Evolutionary conservation across 306 rosid species (phyloP).

Genomic region (Clitoria ternatea): DNA sequence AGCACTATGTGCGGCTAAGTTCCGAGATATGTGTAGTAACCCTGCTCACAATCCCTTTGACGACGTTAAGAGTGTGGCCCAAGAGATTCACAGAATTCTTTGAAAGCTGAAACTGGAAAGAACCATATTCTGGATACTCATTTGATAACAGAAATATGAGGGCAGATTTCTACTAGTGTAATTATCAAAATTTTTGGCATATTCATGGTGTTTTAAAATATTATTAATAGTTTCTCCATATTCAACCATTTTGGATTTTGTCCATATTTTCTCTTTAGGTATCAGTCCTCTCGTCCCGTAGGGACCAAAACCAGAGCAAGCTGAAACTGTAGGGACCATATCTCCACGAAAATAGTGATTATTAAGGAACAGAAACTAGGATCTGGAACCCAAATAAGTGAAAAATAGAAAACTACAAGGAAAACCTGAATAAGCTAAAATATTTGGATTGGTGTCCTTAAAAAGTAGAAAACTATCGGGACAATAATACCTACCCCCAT

Average conservation of each 20-base stretch:
- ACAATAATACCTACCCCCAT: background rate
- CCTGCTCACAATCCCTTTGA: background rate
- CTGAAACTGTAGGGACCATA: background rate
- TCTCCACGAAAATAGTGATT: background rate
- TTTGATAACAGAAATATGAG: slow-evolving; percentile 14
- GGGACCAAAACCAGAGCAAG: background rate
- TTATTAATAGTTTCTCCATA: no score
- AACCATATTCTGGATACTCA: slow-evolving; percentile 8
- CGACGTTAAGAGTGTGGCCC: slow-evolving; percentile 4
- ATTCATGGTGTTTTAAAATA: background rate
- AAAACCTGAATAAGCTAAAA: background rate
- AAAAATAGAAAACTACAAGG: background rate
- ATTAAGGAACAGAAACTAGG: background rate
- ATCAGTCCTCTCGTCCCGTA: background rate
- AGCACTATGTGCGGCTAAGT: background rate
- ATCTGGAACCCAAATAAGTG: background rate
- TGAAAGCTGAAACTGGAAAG: slow-evolving; percentile 8
- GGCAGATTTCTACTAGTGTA: background rate
- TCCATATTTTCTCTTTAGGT: background rate
- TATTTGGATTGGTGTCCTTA: background rate
- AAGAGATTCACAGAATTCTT: background rate
- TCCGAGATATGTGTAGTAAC: background rate
- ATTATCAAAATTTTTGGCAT: background rate
- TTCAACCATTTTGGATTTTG: background rate
- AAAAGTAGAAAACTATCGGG: background rate